Percentiles rank a stretch among this genome's conserved stretches.
Conservation (phyloP, 2,329 filamentous ascomycete genomes). For the Phaeosphaeriaceae sp. region DNA sequence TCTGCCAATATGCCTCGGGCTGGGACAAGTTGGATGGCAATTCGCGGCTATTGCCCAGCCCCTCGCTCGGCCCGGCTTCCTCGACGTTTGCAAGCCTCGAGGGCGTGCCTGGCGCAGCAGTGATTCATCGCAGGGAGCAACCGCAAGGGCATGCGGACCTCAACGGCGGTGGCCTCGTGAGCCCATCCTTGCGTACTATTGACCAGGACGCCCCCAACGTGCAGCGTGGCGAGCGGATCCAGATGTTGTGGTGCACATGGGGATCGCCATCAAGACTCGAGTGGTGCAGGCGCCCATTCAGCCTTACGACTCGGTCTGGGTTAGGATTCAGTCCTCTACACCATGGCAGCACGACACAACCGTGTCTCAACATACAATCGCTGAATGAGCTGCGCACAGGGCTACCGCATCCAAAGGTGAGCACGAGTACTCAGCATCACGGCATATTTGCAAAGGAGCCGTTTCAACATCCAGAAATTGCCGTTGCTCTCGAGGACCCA, state of each 20-base stretch:
- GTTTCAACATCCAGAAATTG: constrained; percentile 2
- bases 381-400: not conserved
- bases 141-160: constrained; percentile 20
- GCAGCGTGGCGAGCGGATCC: constrained; percentile 26
- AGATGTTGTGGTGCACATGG: constrained; percentile 15
- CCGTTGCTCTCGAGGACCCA: not conserved
- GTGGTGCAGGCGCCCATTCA: constrained; percentile 29
- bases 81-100: constrained; percentile 17
- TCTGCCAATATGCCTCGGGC: constrained; percentile 18
- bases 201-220: constrained; percentile 14
- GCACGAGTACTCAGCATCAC: constrained; percentile 3
- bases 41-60: constrained; percentile 27
- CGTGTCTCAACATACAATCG: not conserved
- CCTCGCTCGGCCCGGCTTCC: constrained; percentile 36
- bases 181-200: constrained; percentile 19
- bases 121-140: constrained; percentile 17
- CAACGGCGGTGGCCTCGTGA: constrained; percentile 27
- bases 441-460: constrained; percentile 12
- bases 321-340: constrained; percentile 35
- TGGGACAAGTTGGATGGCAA: constrained; percentile 12
- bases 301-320: constrained; percentile 39
- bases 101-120: constrained; percentile 29
- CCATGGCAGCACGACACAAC: constrained; percentile 6
- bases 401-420: not conserved
- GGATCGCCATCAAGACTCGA: constrained; percentile 31